A percentile compares a stretch with the other conserved stretches of the same genome.
Evolutionary conservation across 1,284 basidiomycete genomes (phyloP).

Genomic region (Ceraceosorus bombacis): DNA sequence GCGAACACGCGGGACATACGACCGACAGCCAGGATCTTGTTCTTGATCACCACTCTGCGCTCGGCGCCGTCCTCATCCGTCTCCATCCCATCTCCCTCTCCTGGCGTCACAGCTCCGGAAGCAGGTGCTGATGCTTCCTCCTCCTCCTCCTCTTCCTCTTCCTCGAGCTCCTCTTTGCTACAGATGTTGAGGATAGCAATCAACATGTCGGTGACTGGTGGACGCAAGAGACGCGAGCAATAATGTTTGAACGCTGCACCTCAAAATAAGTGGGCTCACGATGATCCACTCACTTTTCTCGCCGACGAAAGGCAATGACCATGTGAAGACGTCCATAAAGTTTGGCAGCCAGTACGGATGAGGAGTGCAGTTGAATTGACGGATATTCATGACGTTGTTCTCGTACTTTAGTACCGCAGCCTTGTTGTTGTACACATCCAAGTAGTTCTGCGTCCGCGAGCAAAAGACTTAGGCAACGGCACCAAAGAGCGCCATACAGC

Average conservation of each 20-base stretch:
- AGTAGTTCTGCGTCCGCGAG: conserved; percentile 62
- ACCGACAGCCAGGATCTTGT: conserved; percentile 96
- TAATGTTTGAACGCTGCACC: not conserved
- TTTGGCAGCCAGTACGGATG: conserved; percentile 96
- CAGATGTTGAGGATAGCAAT: conserved; percentile 89
- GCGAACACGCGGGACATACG: conserved; percentile 94
- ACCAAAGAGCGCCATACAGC: no score
- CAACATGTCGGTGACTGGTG: conserved; percentile 83
- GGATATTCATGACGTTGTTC: conserved; percentile 90
- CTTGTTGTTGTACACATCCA: conserved; percentile 95
- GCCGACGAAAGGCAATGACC: conserved; percentile 96
- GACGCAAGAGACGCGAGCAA: not conserved
- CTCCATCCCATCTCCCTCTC: not conserved
- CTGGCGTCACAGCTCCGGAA: not conserved
- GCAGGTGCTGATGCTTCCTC: conserved; percentile 3
- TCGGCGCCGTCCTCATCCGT: conserved; percentile 50
- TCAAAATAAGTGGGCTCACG: not conserved
- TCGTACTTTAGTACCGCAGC: conserved; percentile 94
- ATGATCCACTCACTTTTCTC: conserved; percentile 69
- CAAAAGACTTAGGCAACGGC: no score
- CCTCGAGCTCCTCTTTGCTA: conserved; percentile 86
- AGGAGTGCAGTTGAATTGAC: conserved; percentile 87
- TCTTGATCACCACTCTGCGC: conserved; percentile 79
- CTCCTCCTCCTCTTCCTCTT: conserved; percentile 63
- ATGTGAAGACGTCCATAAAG: conserved; percentile 99